Percentiles rank a stretch among this genome's conserved stretches.
These are phyloP conservation scores for Candida peoriensis DNA, from an alignment of 805 yeast species.

Conservation along the genomic window DNA sequence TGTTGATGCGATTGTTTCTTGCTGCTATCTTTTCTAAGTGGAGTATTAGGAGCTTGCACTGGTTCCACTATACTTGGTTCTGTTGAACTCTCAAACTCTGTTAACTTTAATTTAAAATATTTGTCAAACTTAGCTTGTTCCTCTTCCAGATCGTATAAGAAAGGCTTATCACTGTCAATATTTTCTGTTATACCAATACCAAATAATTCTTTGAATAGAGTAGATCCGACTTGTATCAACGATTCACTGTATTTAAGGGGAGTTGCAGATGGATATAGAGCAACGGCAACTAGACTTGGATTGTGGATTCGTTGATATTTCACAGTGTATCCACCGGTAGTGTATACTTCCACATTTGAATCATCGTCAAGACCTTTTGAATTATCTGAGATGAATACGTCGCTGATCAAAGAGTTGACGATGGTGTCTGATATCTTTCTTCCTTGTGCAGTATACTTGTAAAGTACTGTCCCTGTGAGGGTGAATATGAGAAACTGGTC, in stretches of 20 bases:
- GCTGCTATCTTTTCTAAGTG: constrained; percentile 13
- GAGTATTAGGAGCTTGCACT: constrained; percentile 1
- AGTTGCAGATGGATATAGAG: constrained; percentile 35
- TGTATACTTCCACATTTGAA: constrained; percentile 23
- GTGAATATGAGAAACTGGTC: constrained; percentile 47
- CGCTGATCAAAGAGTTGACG: constrained; percentile 44
- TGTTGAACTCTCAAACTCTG: constrained; percentile 17
- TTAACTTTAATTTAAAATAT: constrained; percentile 33
- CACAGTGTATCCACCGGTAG: constrained; percentile 38
- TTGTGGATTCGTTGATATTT: constrained; percentile 39
- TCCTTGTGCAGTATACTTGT: constrained; percentile 39
- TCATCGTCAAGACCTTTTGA: constrained; percentile 20
- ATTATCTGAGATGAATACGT: constrained; percentile 39
- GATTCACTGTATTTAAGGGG: constrained; percentile 31
- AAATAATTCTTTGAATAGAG: constrained; percentile 27
- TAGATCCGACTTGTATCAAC: constrained; percentile 26
- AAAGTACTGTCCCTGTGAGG: constrained; percentile 48
- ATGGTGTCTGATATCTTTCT: constrained; percentile 35
- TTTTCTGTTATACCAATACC: constrained; percentile 24
- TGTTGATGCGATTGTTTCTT: constrained; percentile 14
- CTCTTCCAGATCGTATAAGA: constrained; percentile 25
- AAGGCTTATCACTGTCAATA: constrained; percentile 24
- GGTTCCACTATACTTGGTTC: constrained; percentile 10
- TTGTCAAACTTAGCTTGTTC: constrained; percentile 34
- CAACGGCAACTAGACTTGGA: constrained; percentile 38